Conservation (phyloP, 2,329 filamentous ascomycete species). For the Fusarium globosum region DNA sequence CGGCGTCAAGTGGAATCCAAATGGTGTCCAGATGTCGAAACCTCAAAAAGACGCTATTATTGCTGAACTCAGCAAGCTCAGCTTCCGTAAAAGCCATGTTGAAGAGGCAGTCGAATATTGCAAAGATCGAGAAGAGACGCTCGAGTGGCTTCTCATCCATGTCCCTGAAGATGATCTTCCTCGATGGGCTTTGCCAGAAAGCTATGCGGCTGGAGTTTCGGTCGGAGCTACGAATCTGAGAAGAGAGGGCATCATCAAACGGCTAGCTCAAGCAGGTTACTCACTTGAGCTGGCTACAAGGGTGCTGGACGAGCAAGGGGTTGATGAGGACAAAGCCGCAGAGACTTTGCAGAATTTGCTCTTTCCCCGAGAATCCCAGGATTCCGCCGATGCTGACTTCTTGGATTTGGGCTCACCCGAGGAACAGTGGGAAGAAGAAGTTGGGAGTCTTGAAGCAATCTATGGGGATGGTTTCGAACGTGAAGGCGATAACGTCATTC, state of each 20-base stretch:
- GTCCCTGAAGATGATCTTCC: conserved; percentile 98
- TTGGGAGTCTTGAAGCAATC: conserved; percentile 84
- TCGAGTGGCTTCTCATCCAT: conserved; percentile 97
- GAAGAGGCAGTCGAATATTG: conserved; percentile 89
- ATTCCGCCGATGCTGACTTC: conserved; percentile 51
- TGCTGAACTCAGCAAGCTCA: conserved; percentile 80
- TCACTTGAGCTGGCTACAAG: conserved; percentile 84
- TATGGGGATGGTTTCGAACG: conserved; percentile 79
- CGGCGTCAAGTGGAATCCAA: conserved; percentile 87
- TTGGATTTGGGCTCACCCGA: conserved; percentile 63
- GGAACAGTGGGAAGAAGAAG: conserved; percentile 86
- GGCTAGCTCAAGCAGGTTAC: conserved; percentile 86
- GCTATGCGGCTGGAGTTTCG: conserved; percentile 89
- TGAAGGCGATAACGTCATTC: conserved; percentile 72
- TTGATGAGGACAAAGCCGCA: conserved; percentile 81
- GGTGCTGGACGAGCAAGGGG: conserved; percentile 74
- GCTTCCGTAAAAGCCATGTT: conserved; percentile 89
- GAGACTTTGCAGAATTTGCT: conserved; percentile 76
- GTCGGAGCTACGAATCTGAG: conserved; percentile 85
- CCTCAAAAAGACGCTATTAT: conserved; percentile 69
- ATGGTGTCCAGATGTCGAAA: conserved; percentile 73
- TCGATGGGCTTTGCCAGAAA: conserved; percentile 89
- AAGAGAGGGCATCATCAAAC: conserved; percentile 83
- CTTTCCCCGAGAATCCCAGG: conserved; percentile 33
- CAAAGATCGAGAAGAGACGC: conserved; percentile 89